These are phyloP conservation scores for Xylariaceae sp. DNA, from an alignment of 2,329 filamentous ascomycete species.

Conservation along the genomic window DNA sequence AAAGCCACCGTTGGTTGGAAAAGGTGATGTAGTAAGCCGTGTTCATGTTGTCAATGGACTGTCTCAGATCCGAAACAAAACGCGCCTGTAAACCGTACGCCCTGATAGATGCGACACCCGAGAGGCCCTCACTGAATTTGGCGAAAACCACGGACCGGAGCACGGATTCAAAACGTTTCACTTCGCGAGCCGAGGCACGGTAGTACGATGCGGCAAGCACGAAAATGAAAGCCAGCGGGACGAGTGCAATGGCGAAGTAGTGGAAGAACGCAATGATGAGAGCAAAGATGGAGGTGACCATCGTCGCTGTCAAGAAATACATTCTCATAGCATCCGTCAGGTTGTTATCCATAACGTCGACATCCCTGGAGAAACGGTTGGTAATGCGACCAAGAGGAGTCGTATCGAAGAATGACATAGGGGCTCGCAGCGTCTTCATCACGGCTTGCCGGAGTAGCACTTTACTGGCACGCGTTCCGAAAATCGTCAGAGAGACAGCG, in stretches of 20 bases:
- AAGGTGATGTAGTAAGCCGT: conserved; percentile 92
- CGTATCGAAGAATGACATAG: conserved; percentile 95
- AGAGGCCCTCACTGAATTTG: conserved; percentile 84
- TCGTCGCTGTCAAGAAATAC: conserved; percentile 80
- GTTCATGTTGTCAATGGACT: conserved; percentile 85
- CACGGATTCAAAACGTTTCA: conserved; percentile 90
- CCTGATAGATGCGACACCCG: conserved; percentile 76
- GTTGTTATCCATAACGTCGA: conserved; percentile 94
- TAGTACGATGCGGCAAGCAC: conserved; percentile 82
- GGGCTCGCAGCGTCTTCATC: conserved; percentile 63
- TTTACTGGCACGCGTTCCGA: conserved; percentile 77
- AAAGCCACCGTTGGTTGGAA: conserved; percentile 91
- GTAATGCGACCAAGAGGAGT: conserved; percentile 93
- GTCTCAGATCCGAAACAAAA: conserved; percentile 65
- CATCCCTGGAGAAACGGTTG: conserved; percentile 91
- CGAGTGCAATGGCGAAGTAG: conserved; percentile 66
- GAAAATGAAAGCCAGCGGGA: conserved; percentile 68
- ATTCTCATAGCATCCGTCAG: conserved; percentile 85
- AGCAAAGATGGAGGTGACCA: conserved; percentile 77
- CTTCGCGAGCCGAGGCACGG: conserved; percentile 81
- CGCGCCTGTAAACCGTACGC: conserved; percentile 78
- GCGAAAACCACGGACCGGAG: conserved; percentile 84
- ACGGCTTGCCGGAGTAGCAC: conserved; percentile 77
- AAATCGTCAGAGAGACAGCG: conserved; percentile 69
- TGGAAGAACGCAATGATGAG: conserved; percentile 94